Base-by-base conservation (phyloP, 371 early-diverging fungal genomes). In the Dinochytrium kinnereticum region DNA sequence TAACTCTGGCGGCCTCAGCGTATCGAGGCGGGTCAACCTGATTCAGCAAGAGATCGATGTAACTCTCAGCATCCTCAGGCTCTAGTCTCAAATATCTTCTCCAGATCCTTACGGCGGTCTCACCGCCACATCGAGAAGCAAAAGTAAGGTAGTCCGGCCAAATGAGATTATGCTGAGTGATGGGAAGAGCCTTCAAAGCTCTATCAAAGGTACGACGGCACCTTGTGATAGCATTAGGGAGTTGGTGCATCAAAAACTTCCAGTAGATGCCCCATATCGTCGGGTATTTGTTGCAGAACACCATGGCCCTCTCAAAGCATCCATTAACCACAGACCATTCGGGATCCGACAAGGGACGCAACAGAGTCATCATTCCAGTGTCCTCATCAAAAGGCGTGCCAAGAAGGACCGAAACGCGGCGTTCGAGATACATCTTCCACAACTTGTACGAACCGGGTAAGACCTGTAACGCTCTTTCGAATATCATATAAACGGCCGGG, bases 361-460 rank as follows among this genome's bases (percentile, higher is more conserved):
- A 73, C 40, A 67, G 68, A 15, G 37, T 70, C 13, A 78, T 69
- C 19, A 82, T 65, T n/a, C 73, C 72, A 2, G 81, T 79, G 30
- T 75, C 70, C 19, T 65, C 69, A 31, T 77, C 75, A 1, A 65
- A 53, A 75, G 76, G 64, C 49, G 80, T 79, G 33, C 82, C 79
- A 19, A 81, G 61, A 5, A 94, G 72, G 49, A 81, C 84, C 34
- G 85, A 80, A 37, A 84, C 80, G 55, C 95, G 89, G 51, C 90
- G 79, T 76, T 92, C 92, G n/a, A 97, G 80, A 76, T 97, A 96
- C 39, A 82, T 78, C 77, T 94, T 95, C 98, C 98, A 99, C 19
- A 99, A 86, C 80, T 96, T 97, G 84, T 96, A 98, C 5, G 94
- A 94, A 1, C 96, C 94, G 0, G 99, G 99, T 0, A 98, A 82